These are phyloP conservation scores for Phytophthora podocarpi DNA, from an alignment of 352 stramenopile species.

Conservation along the genomic window DNA sequence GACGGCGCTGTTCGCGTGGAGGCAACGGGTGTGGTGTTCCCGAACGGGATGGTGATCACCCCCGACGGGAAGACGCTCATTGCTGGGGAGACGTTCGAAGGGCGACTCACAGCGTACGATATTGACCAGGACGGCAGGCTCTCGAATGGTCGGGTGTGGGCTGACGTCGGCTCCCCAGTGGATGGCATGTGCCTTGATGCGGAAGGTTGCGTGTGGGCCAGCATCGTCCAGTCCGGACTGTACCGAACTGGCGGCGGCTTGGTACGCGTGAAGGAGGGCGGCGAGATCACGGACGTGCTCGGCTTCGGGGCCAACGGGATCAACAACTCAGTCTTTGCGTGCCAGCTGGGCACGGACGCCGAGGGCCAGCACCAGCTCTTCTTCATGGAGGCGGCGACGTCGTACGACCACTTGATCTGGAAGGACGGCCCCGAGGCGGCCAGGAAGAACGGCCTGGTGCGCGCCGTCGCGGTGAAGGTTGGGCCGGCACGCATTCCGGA, in stretches of 20 bases:
- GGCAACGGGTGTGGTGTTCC: constrained; percentile 63
- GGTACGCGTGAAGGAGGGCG: constrained; percentile 59
- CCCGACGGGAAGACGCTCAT: constrained; percentile 78
- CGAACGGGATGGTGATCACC: constrained; percentile 75
- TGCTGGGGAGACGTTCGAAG: constrained; percentile 65
- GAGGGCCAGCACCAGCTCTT: constrained; percentile 59
- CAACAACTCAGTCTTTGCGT: constrained; percentile 57
- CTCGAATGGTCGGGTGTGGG: constrained; percentile 58
- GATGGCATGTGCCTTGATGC: constrained; percentile 74
- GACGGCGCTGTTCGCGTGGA: constrained; percentile 55
- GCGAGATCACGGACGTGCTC: constrained; percentile 55
- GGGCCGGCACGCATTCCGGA: constrained; percentile 45
- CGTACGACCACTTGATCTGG: constrained; percentile 49
- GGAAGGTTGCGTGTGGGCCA: constrained; percentile 69
- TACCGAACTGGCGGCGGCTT: constrained; percentile 55
- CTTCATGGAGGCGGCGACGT: constrained; percentile 57
- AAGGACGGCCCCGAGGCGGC: constrained; percentile 40
- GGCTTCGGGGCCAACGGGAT: constrained; percentile 70
- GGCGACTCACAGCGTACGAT: constrained; percentile 63
- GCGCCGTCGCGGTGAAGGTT: constrained; percentile 53
- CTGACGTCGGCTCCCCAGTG: constrained; percentile 45
- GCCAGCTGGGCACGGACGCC: constrained; percentile 59
- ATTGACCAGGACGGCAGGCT: constrained; percentile 55
- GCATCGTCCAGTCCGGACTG: constrained; percentile 55
- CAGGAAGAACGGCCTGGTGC: constrained; percentile 46